Base-by-base conservation (phyloP, 441 rosid species). In the Rhodomyrtus psidioides region DNA sequence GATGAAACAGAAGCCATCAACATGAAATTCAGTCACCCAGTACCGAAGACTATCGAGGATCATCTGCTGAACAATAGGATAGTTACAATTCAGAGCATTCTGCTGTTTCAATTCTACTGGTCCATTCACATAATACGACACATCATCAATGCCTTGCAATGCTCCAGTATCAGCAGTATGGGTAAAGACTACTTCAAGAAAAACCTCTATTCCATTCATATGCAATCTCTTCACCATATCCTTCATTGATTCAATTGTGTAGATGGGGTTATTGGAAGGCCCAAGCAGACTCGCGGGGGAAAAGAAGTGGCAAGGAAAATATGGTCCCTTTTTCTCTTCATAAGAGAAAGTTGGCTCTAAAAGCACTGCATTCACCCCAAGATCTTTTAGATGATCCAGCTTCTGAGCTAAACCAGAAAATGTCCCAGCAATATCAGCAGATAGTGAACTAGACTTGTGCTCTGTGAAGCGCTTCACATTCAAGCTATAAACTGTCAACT, bases 221-320 rank as follows among this genome's bases (percentile, higher is more conserved):
- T 96, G 99, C 86, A 97, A 81, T 82, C 88, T 91, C 94, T 92
- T 96, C 89, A 96, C 99, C 96, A 96, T 94, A 89, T 93, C 96
- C 92, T 94, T 97, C 94, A 93, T 91, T 9, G 98, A 92, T 55
- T 89, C 91, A 87, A 93, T 91, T 53, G 94, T 91, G 79, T 94
- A 91, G 59, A 91, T 85, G 30, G 93, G 89, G 84, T 87, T 86
- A 85, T 87, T 90, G 83, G 95, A 92, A 89, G 95, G 94, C 62
- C 94, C 98, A 74, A 90, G 91, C 16, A 91, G 55, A 84, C 79
- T 91, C 84, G 85, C 87, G 6, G 94, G 98, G 4, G 99, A 94
- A 89, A 96, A 96, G 86, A 95, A 97, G 89, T 97, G 95, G 84
- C 87, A 46, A 4, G 99, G 99, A 74, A 90, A 94, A 89, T 93